A percentile compares a stretch with the other conserved stretches of the same genome.
phyloP scores from a whole-genome alignment of 805 yeast species.

The Yarrowia sp. region DNA sequence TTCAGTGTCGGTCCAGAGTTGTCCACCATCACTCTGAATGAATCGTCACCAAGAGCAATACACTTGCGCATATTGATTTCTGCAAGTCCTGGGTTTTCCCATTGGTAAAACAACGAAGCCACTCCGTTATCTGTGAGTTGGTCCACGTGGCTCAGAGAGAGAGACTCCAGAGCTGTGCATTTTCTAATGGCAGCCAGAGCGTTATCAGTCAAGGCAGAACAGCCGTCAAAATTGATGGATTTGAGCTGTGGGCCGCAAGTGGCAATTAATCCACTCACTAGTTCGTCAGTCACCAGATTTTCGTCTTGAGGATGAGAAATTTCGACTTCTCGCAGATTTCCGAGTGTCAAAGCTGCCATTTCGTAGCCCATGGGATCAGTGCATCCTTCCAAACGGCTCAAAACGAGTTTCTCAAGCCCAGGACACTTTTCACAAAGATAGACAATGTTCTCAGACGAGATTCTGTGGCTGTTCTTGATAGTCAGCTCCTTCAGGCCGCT shows the following conservation, averaged over 20 bases:
- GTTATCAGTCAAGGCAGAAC: constrained; percentile 72
- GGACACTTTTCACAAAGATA: constrained; percentile 65
- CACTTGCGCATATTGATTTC: constrained; percentile 71
- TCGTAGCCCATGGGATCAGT: constrained; percentile 65
- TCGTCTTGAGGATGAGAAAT: constrained; percentile 60
- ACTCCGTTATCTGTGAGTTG: constrained; percentile 75
- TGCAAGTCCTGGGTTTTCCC: constrained; percentile 63
- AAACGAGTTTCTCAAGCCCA: constrained; percentile 61
- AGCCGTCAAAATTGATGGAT: constrained; percentile 71
- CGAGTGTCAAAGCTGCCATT: constrained; percentile 69
- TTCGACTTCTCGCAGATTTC: constrained; percentile 64
- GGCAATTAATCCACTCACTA: constrained; percentile 62
- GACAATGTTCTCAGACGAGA: constrained; percentile 69
- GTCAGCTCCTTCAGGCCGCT: constrained; percentile 63
- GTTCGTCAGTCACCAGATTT: constrained; percentile 71
- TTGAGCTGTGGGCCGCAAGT: constrained; percentile 63
- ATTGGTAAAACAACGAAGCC: constrained; percentile 61
- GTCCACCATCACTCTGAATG: constrained; percentile 62
- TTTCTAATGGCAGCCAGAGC: constrained; percentile 58
- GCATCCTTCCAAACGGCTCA: constrained; percentile 73
- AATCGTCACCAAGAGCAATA: constrained; percentile 65
- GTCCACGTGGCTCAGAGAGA: constrained; percentile 67
- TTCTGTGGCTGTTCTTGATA: constrained; percentile 82
- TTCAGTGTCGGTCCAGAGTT: constrained; percentile 73
- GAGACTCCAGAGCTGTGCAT: constrained; percentile 64